Percentiles rank a stretch among this genome's conserved stretches.
Evolutionary conservation across 1,139 yeast species (phyloP).

Genomic region (Yamadazyma sp.): DNA sequence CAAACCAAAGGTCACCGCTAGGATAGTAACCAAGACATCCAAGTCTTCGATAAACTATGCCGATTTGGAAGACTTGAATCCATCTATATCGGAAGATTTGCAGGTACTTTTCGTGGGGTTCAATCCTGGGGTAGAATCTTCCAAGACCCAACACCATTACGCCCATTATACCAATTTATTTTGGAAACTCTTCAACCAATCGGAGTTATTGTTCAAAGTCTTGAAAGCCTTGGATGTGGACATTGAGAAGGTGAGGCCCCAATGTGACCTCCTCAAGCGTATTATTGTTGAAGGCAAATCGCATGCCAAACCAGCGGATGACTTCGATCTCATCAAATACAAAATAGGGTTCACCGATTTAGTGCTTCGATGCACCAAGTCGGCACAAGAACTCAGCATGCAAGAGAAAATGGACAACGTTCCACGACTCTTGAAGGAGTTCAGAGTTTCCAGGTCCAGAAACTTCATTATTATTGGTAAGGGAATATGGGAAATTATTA

Average conservation of each 20-base stretch:
- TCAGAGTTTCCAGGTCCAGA: conserved; percentile 36
- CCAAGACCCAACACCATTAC: conserved; percentile 65
- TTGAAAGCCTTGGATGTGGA: conserved; percentile 4
- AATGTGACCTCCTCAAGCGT: conserved; percentile 4
- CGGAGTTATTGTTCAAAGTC: conserved; percentile 40
- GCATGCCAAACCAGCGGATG: conserved; percentile 50
- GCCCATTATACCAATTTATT: conserved; percentile 72
- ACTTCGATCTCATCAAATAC: conserved; percentile 45
- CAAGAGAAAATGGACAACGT: conserved; percentile 59
- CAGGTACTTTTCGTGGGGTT: conserved; percentile 65
- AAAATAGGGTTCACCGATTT: conserved; percentile 72
- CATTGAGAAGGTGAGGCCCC: conserved; percentile 2
- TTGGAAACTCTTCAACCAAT: conserved; percentile 64
- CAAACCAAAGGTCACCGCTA: background rate
- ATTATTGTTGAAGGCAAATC: conserved; percentile 5
- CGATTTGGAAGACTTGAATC: conserved; percentile 30
- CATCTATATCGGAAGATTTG: conserved; percentile 29
- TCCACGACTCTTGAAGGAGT: conserved; percentile 49
- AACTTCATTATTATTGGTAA: conserved; percentile 66
- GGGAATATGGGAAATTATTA: conserved; percentile 73
- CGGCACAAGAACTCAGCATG: conserved; percentile 53
- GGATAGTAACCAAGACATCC: background rate
- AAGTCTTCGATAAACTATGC: conserved; percentile 1
- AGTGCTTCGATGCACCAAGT: conserved; percentile 62
- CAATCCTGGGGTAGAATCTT: conserved; percentile 72